Base-by-base conservation (phyloP, 306 rosid genomes). In the Cercis canadensis region DNA sequence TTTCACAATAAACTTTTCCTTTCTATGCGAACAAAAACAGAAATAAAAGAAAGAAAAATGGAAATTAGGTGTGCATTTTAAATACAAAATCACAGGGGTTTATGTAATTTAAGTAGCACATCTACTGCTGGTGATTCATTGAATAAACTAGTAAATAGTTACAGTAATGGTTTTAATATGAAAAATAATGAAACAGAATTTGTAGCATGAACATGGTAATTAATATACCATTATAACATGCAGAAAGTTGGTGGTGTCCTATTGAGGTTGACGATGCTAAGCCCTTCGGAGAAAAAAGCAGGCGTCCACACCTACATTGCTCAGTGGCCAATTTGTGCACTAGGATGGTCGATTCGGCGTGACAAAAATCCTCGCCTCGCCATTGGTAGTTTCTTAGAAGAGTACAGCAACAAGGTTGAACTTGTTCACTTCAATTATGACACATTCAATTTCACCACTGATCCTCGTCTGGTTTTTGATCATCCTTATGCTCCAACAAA, bases 401-500 rank as follows among this genome's bases (percentile, higher is more conserved):
- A 89, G 32, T 81, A 64, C 71, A 69, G 75, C 78, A 89, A 89
- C 81, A 89, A 84, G 75, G 88, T 86, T 6, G 96, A 89, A 58
- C 83, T 86, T 0, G 78, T 89, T 61, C 84, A 79, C 36, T 84
- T 84, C 87, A 76, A 81, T 74, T 4, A 49, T 0, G 79, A 83
- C 33, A 82, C 90, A 11, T 59, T 68, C 17, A 81, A 74, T 59
- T 86, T 84, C 73, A 51, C 71, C 59, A 82, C 83, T 6, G 79
- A 89, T 29, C 81, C 44, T 34, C 84, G 88, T 62, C 78, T 84
- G 6, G 58, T 76, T 1, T 74, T 84, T 17, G 88, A 86, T 59
- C 92, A 89, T 73, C 92, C 96, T 51, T 82, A 82, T 7, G 80
- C 96, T 0, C 87, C 96, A 8, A 86, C 96, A 4, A 86, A 89